These are phyloP conservation scores for Aegilops umbellulata DNA, from an alignment of 176 grass and related monocot species.

Conservation along the genomic window DNA sequence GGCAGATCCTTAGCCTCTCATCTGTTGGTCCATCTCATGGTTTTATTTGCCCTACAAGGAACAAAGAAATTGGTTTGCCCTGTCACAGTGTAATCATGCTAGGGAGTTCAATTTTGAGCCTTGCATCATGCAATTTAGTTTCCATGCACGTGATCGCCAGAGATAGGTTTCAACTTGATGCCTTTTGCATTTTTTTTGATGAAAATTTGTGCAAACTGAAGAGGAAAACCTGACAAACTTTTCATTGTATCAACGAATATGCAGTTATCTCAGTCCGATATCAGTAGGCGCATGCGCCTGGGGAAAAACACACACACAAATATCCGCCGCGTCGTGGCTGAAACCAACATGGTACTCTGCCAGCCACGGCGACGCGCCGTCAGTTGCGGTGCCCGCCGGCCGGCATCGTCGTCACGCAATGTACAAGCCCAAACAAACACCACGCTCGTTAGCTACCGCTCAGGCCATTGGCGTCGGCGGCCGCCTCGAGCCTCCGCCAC, in stretches of 20 bases:
- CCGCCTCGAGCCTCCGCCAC: conserved; percentile 60
- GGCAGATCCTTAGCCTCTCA: neutral
- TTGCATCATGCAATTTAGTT: neutral
- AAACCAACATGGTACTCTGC: neutral
- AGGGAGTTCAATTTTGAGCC: neutral
- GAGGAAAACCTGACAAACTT: neutral
- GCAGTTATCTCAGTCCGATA: neutral
- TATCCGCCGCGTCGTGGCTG: neutral
- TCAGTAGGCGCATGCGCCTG: neutral
- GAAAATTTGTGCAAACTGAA: neutral
- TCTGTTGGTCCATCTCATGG: neutral
- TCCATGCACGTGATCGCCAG: neutral
- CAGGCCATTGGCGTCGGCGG: neutral
- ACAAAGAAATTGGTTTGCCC: neutral
- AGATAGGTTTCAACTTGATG: neutral
- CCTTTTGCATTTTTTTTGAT: neutral
- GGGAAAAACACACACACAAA: neutral
- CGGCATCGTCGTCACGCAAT: neutral
- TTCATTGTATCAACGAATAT: neutral
- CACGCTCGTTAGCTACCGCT: neutral
- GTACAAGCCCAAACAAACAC: neutral
- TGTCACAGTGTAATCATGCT: neutral
- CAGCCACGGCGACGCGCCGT: neutral
- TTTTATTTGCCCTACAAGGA: neutral
- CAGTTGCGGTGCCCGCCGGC: neutral